Evolutionary conservation across 306 rosid genomes (phyloP).

Genomic region (Medicago lupulina): DNA sequence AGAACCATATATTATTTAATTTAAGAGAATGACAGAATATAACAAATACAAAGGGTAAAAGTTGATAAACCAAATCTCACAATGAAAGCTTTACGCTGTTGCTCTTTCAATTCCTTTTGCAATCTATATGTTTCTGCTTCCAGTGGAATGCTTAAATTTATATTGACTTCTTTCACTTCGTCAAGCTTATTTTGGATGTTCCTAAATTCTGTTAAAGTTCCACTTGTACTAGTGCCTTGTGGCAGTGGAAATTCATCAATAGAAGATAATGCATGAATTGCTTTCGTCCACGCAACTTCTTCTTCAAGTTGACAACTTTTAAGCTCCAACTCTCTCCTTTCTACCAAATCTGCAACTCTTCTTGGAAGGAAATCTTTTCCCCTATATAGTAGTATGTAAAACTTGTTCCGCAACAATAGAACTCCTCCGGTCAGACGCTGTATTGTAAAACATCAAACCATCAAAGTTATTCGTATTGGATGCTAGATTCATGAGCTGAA

Average conservation of each 20-base stretch:
- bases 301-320: constrained; percentile 60
- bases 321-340: constrained; percentile 72
- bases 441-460: constrained; percentile 43
- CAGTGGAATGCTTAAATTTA: constrained; percentile 52
- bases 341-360: constrained; percentile 58
- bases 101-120: constrained; percentile 58
- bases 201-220: constrained; percentile 73
- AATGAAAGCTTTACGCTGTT: constrained; percentile 61
- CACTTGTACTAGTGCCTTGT: constrained; percentile 53
- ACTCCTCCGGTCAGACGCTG: constrained; percentile 90
- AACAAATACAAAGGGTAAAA: constrained; percentile 37
- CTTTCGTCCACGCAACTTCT: constrained; percentile 69
- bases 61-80: constrained; percentile 56
- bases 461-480: constrained; percentile 27
- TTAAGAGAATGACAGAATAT: constrained; percentile 3
- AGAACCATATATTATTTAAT: constrained; percentile 30
- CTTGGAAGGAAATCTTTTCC: constrained; percentile 88
- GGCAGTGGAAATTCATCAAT: constrained; percentile 48
- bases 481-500: constrained; percentile 12
- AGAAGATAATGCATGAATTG: constrained; percentile 51
- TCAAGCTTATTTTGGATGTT: constrained; percentile 51
- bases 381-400: constrained; percentile 69
- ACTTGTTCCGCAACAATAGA: constrained; percentile 80
- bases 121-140: constrained; percentile 69
- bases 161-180: constrained; percentile 34